Percentiles rank a stretch among this genome's conserved stretches.
Evolutionary conservation across 306 rosid genomes (phyloP).

Genomic region (Vigna mungo): DNA sequence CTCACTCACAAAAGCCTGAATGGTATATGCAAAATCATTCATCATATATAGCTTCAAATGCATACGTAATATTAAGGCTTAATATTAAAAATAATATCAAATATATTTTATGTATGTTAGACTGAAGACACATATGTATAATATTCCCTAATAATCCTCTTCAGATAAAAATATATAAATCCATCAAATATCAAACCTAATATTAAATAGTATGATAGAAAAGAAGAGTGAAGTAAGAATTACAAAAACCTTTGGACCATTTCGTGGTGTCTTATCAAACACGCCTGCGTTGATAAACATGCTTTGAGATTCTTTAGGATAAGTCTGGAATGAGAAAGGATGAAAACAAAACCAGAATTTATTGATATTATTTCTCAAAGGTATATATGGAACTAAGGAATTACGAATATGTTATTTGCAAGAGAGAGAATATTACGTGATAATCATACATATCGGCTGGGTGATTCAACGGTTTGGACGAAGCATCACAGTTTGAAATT

Average conservation of each 20-base stretch:
- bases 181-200: too few species aligned
- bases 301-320: conserved; percentile 45
- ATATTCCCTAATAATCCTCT: too few species aligned
- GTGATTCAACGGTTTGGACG: conserved; percentile 65
- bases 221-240: background rate
- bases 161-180: too few species aligned
- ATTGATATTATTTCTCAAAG: background rate
- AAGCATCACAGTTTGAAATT: conserved; percentile 88
- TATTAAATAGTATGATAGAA: background rate
- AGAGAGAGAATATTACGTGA: conserved; percentile 65
- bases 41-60: background rate
- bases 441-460: conserved; percentile 84
- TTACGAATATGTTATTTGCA: background rate
- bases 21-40: conserved; percentile 19
- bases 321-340: conserved; percentile 57
- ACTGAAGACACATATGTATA: too few species aligned
- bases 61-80: background rate
- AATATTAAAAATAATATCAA: too few species aligned
- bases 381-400: conserved; percentile 7
- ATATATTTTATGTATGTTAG: too few species aligned
- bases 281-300: conserved; percentile 60
- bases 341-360: background rate
- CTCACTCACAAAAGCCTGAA: conserved; percentile 93
- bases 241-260: conserved; percentile 47
- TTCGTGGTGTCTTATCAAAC: conserved; percentile 69